Evolutionary conservation across 2,329 filamentous ascomycete species (phyloP).

Genomic region (Diaporthe helianthi): DNA sequence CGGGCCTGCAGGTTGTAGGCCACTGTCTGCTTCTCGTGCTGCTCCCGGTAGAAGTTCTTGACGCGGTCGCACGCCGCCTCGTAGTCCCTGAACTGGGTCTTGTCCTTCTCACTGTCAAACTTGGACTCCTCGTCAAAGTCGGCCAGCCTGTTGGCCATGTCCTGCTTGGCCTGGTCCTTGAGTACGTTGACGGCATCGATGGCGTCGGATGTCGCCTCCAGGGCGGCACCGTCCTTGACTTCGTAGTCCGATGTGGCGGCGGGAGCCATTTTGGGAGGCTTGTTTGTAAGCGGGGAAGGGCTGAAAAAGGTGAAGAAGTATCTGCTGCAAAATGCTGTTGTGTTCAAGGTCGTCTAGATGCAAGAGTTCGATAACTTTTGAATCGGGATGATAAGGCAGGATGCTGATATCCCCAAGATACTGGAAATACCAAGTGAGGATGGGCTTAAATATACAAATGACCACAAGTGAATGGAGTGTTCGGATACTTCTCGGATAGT

Average conservation of each 20-base stretch:
- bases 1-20: constrained; percentile 86
- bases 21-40: constrained; percentile 75
- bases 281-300: not conserved
- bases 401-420: not conserved
- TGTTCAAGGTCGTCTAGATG: not conserved
- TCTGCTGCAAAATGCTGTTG: not conserved
- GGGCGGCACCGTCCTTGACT: constrained; percentile 38
- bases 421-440: not conserved
- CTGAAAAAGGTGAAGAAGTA: not conserved
- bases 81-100: constrained; percentile 67
- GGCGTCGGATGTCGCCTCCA: constrained; percentile 46
- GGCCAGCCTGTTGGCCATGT: constrained; percentile 17
- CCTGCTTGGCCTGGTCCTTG: constrained; percentile 32
- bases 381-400: not conserved
- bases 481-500: constrained; percentile 3
- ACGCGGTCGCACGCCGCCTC: constrained; percentile 83
- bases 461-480: not conserved
- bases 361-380: not conserved
- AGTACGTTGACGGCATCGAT: constrained; percentile 46
- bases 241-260: constrained; percentile 39
- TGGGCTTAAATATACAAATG: constrained; percentile 25
- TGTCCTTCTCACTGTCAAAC: constrained; percentile 46
- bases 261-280: constrained; percentile 40
- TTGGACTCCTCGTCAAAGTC: constrained; percentile 36
- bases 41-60: constrained; percentile 83